Evolutionary conservation across 345 rosid genomes (phyloP).

Genomic region (Syzygium grande): DNA sequence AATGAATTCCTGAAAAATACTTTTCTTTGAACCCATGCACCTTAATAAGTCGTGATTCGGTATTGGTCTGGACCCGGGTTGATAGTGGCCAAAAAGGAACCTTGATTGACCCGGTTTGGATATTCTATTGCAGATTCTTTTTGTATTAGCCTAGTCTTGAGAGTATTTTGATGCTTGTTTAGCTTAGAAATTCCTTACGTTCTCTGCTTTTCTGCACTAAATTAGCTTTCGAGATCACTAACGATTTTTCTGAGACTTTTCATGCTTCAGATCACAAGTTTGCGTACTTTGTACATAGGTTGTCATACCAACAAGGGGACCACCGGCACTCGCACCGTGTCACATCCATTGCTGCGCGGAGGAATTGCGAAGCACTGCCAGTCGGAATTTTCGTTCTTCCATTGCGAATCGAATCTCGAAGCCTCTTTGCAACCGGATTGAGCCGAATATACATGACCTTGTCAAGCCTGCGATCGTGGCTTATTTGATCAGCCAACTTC

Average conservation of each 20-base stretch:
- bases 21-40: too few relatives aligned
- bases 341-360: background rate
- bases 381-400: background rate
- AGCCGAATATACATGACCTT: background rate
- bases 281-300: background rate
- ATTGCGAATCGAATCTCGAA: background rate
- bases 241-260: background rate
- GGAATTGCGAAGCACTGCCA: background rate
- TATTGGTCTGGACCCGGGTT: too few relatives aligned
- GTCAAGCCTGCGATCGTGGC: background rate
- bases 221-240: background rate
- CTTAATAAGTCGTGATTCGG: too few relatives aligned
- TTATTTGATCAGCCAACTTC: background rate
- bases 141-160: background rate
- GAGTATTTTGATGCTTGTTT: background rate
- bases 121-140: background rate
- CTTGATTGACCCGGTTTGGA: background rate
- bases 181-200: background rate
- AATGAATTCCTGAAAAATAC: too few relatives aligned
- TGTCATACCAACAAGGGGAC: background rate
- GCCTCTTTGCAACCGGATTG: background rate
- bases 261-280: background rate
- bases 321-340: fast-evolving
- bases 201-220: background rate
- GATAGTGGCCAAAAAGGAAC: too few relatives aligned